Evolutionary conservation across 441 rosid species (phyloP), one percentile per base, ranked within the genome.

Genomic region (Jatropha multifida): DNA sequence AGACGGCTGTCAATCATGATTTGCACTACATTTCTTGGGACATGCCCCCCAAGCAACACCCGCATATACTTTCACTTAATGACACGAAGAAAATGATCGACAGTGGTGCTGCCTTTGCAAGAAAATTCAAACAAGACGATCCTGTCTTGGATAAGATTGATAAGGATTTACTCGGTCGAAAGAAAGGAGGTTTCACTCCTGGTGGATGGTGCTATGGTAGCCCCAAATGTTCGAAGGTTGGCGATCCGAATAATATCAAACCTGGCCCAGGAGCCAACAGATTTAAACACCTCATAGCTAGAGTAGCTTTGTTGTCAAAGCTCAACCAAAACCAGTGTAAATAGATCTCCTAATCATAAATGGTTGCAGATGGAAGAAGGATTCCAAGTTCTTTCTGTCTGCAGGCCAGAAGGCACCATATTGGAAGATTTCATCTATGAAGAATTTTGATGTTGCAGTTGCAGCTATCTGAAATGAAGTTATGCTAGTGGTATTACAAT

Each of bases 21-120:
- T 78, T 96, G 79, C 98, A 94, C 78, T 94, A 83, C 84, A 94
- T 96, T 71, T 83, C 98, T 27, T 93, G 97, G 99, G 98, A 96
- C 85, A 82, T 4, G 56, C 98, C 98, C 0, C 98, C 99, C 0
- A 84, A 75, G 81, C 98, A 96, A 86, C 99, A 94, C 48, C 99
- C 99, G 0, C 98, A 86, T 75, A 81, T 77, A 20, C 88, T 96
- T 74, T 73, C 91, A 20, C 80, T 92, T 17, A 96, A 94, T 15
- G 96, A 96, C 74, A 81, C 88, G 0, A 69, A 41, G 65, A 80
- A 82, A 64, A 94, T 96, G 94, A 81, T 91, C 26, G 75, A 84
- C 0, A 94, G 98, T 15, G 92, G 88, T 67, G 93, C 94, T 58
- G 92, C 96, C 4, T 96, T 96, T 65, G 98, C 96, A 62, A 81